Conservation (phyloP, 2,329 filamentous ascomycete genomes). For the Paracoccidioides lutzii region DNA sequence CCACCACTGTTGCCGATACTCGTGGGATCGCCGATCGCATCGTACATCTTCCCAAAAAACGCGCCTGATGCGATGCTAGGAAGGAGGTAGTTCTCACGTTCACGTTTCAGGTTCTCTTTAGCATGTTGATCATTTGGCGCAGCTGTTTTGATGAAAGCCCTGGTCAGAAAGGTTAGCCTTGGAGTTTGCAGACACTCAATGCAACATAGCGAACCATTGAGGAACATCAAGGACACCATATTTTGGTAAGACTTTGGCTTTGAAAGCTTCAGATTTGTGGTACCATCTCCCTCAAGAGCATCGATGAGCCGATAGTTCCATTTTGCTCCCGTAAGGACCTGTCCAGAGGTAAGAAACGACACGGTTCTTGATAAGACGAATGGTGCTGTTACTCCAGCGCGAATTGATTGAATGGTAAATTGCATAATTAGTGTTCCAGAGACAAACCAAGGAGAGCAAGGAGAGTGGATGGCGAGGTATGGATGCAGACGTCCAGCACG, state of each 20-base stretch:
- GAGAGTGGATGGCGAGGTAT: too few species aligned
- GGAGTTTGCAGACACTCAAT: neutral
- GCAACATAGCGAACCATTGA: constrained; percentile 6
- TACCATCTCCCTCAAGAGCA: constrained; percentile 1
- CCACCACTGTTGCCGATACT: neutral
- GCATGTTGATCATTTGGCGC: constrained; percentile 4
- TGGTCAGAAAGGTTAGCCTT: constrained; percentile 2
- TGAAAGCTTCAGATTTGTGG: constrained; percentile 6
- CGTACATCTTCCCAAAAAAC: constrained; percentile 8
- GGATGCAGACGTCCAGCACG: too few species aligned
- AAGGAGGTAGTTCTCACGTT: constrained; percentile 6
- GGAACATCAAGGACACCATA: neutral
- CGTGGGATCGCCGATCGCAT: constrained; percentile 2
- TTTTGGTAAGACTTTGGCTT: constrained; percentile 5
- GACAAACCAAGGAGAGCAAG: neutral
- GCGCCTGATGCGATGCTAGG: neutral
- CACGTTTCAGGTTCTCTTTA: constrained; percentile 4
- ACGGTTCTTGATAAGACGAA: constrained; percentile 1
- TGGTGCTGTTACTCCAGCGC: too few species aligned
- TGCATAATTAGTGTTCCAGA: neutral
- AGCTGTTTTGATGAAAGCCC: constrained; percentile 8
- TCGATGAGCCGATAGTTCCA: constrained; percentile 5
- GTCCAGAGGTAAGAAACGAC: neutral
- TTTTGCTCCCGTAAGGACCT: neutral
- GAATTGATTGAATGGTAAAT: neutral